Conservation (phyloP, 257 asterid species). For the Solanum paucissectum region DNA sequence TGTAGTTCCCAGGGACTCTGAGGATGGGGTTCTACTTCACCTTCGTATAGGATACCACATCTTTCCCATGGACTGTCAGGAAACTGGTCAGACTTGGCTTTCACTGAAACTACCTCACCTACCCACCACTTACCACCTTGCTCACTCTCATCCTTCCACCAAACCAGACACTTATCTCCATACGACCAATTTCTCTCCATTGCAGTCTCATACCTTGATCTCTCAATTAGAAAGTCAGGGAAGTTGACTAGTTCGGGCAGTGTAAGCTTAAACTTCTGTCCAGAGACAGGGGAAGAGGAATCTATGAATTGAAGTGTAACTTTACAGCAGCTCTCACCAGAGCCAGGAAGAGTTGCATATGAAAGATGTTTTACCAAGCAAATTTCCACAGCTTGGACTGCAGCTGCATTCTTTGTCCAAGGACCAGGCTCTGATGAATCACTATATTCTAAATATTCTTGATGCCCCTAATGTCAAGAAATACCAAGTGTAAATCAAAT, state of each 20-base stretch:
- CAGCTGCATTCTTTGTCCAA: constrained; percentile 35
- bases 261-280: constrained; percentile 35
- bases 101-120: constrained; percentile 47
- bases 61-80: constrained; percentile 97
- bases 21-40: constrained; percentile 19
- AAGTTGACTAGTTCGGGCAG: constrained; percentile 67
- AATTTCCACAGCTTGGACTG: constrained; percentile 54
- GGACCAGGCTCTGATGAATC: constrained; percentile 26
- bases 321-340: constrained; percentile 89
- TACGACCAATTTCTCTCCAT: constrained; percentile 52
- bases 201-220: constrained; percentile 58
- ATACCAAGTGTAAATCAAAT: background rate
- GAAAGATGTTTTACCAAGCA: constrained; percentile 61
- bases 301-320: constrained; percentile 56
- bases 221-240: constrained; percentile 82
- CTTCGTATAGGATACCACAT: constrained; percentile 40
- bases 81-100: constrained; percentile 44
- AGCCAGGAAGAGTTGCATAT: constrained; percentile 57
- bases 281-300: constrained; percentile 25
- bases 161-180: constrained; percentile 61
- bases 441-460: constrained; percentile 35
- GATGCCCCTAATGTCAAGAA: constrained; percentile 61
- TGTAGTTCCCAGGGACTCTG: constrained; percentile 96
- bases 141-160: constrained; percentile 71
- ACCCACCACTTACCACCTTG: constrained; percentile 79